A percentile compares a stretch with the other conserved stretches of the same genome.
These are phyloP conservation scores for Letharia columbiana DNA, from an alignment of 495 filamentous ascomycete genomes.

Conservation along the genomic window DNA sequence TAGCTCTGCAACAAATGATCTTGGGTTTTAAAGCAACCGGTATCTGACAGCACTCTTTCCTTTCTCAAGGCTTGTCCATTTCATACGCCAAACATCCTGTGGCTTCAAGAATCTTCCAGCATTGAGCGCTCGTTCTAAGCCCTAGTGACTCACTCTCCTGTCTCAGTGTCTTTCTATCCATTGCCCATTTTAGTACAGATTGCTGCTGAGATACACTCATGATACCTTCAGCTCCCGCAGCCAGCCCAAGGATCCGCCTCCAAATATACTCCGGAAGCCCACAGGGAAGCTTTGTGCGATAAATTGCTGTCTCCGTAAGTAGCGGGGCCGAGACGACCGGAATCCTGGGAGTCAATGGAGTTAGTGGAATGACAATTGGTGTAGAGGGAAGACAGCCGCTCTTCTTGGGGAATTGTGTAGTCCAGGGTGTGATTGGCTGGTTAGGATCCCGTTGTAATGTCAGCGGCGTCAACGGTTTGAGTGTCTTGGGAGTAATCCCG, in stretches of 20 bases:
- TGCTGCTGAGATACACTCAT: constrained; percentile 32
- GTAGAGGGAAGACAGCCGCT: constrained; percentile 10
- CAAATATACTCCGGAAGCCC: constrained; percentile 31
- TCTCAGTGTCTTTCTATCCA: constrained; percentile 26
- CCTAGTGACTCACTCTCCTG: constrained; percentile 28
- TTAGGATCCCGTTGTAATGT: constrained; percentile 16
- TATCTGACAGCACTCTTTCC: neutral
- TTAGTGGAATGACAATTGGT: neutral
- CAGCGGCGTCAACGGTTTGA: constrained; percentile 15
- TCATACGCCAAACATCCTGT: constrained; percentile 33
- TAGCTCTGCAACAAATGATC: neutral
- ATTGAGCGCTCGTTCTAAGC: constrained; percentile 28
- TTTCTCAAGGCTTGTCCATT: constrained; percentile 13
- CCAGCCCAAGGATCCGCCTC: constrained; percentile 32
- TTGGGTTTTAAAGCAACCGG: neutral
- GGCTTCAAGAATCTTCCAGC: constrained; percentile 32
- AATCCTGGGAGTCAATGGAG: neutral
- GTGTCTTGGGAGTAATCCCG: constrained; percentile 4
- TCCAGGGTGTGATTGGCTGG: constrained; percentile 19
- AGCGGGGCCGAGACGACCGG: neutral
- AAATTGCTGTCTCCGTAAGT: constrained; percentile 1
- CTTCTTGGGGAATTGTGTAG: constrained; percentile 18
- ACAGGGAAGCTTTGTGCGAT: constrained; percentile 19
- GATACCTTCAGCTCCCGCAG: constrained; percentile 29
- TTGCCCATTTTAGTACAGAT: constrained; percentile 27